Evolutionary conservation across 2,329 filamentous ascomycete species (phyloP).

Genomic region (Zymoseptoria crescenta): DNA sequence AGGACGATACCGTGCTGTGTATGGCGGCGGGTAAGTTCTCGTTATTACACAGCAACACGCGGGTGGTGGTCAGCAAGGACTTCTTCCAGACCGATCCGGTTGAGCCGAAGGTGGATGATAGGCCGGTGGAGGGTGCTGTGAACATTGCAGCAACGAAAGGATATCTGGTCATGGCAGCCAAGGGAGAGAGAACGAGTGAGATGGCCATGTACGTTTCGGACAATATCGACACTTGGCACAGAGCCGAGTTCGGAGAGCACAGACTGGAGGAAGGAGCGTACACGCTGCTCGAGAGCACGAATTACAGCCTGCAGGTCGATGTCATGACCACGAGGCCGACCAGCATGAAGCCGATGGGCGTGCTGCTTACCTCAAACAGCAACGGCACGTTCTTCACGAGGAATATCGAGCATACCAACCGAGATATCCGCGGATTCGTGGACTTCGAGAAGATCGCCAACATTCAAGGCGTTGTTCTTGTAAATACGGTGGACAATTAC

Average conservation of each 20-base stretch:
- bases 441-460: conserved; percentile 92
- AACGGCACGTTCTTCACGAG: conserved; percentile 93
- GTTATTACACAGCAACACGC: conserved; percentile 63
- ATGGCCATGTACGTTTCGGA: conserved; percentile 85
- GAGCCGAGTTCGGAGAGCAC: conserved; percentile 81
- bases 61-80: conserved; percentile 71
- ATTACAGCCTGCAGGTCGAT: conserved; percentile 96
- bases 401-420: conserved; percentile 88
- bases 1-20: conserved; percentile 69
- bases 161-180: conserved; percentile 75
- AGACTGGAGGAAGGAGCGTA: conserved; percentile 79
- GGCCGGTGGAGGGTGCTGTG: conserved; percentile 69
- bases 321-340: conserved; percentile 58
- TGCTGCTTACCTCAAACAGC: conserved; percentile 90
- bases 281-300: conserved; percentile 89
- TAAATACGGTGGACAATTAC: conserved; percentile 84
- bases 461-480: conserved; percentile 85
- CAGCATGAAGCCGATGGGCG: conserved; percentile 62
- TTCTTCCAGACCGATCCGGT: conserved; percentile 61
- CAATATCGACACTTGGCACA: conserved; percentile 80
- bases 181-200: conserved; percentile 73
- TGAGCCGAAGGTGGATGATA: conserved; percentile 67
- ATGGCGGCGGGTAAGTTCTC: conserved; percentile 68
- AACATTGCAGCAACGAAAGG: conserved; percentile 79
- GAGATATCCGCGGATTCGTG: conserved; percentile 65